phyloP scores from a whole-genome alignment of 2,329 filamentous ascomycete genomes.

The Diplodia intermedia region DNA sequence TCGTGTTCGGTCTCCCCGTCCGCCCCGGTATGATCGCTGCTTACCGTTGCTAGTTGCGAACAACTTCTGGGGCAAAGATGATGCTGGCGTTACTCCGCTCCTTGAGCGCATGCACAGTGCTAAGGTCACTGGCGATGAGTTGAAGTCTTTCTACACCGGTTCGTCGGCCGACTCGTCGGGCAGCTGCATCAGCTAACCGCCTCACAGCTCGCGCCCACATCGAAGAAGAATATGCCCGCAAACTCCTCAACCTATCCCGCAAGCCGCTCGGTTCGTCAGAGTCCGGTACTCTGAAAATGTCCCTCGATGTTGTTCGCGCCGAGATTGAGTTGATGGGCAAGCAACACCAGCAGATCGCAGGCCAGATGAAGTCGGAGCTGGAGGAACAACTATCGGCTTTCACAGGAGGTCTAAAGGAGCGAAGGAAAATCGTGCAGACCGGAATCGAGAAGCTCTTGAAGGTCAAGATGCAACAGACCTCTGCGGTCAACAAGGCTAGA shows the following conservation, averaged over 20 bases:
- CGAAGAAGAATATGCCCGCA: conserved; percentile 95
- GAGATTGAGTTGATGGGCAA: conserved; percentile 95
- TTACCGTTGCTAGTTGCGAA: conserved; percentile 76
- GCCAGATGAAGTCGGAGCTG: conserved; percentile 94
- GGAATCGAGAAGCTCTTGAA: conserved; percentile 95
- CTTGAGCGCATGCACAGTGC: conserved; percentile 93
- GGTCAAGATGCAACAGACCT: conserved; percentile 89
- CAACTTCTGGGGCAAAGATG: conserved; percentile 99
- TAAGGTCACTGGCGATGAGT: conserved; percentile 92
- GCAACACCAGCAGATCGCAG: conserved; percentile 85
- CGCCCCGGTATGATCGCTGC: conserved; percentile 34
- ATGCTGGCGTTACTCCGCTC: conserved; percentile 90
- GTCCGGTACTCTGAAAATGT: conserved; percentile 79
- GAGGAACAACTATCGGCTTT: conserved; percentile 94
- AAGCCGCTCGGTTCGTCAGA: conserved; percentile 91
- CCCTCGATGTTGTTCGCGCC: conserved; percentile 83
- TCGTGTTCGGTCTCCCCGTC: conserved; percentile 62
- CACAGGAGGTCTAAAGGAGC: conserved; percentile 92
- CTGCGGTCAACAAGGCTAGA: conserved; percentile 89
- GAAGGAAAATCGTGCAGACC: conserved; percentile 93
- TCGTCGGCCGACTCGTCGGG: conserved; percentile 39
- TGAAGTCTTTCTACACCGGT: conserved; percentile 90
- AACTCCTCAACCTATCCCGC: conserved; percentile 81
- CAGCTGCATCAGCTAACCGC: conserved; percentile 28
- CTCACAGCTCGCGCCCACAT: conserved; percentile 80